phyloP scores from a whole-genome alignment of 2,329 filamentous ascomycete genomes.

The Amauroascus niger region DNA sequence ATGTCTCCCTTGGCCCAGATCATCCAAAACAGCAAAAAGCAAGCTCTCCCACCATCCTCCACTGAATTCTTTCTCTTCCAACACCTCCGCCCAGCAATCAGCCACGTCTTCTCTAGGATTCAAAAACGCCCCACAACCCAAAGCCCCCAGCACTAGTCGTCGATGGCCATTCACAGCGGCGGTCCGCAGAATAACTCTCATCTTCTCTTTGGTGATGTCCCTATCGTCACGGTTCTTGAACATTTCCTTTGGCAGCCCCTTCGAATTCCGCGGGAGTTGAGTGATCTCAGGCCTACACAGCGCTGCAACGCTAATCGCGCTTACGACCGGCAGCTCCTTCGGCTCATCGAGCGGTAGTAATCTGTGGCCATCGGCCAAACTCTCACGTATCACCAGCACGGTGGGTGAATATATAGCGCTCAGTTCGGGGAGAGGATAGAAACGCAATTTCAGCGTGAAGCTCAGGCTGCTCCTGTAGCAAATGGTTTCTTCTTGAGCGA shows the following conservation, averaged over 20 bases:
- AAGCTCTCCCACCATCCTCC: constrained; percentile 57
- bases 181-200: constrained; percentile 51
- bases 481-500: constrained; percentile 60
- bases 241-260: constrained; percentile 19
- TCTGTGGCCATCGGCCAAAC: constrained; percentile 38
- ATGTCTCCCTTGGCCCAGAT: constrained; percentile 19
- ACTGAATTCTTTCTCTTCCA: constrained; percentile 51
- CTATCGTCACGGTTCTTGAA: constrained; percentile 41
- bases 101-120: constrained; percentile 57
- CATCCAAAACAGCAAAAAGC: constrained; percentile 53
- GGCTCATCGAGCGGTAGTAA: constrained; percentile 36
- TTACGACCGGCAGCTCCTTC: constrained; percentile 42
- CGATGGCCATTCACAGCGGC: constrained; percentile 49
- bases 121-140: constrained; percentile 58
- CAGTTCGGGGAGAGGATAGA: constrained; percentile 46
- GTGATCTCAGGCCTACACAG: constrained; percentile 36
- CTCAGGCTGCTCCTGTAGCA: constrained; percentile 50
- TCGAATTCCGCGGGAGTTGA: constrained; percentile 2
- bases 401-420: constrained; percentile 51
- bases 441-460: constrained; percentile 32
- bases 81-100: constrained; percentile 51
- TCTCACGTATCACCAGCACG: constrained; percentile 50
- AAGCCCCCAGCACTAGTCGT: constrained; percentile 55
- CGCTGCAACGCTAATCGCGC: constrained; percentile 53
- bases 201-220: constrained; percentile 52